Base-by-base conservation (phyloP, 805 yeast species). In the Candida ascalaphidarum region DNA sequence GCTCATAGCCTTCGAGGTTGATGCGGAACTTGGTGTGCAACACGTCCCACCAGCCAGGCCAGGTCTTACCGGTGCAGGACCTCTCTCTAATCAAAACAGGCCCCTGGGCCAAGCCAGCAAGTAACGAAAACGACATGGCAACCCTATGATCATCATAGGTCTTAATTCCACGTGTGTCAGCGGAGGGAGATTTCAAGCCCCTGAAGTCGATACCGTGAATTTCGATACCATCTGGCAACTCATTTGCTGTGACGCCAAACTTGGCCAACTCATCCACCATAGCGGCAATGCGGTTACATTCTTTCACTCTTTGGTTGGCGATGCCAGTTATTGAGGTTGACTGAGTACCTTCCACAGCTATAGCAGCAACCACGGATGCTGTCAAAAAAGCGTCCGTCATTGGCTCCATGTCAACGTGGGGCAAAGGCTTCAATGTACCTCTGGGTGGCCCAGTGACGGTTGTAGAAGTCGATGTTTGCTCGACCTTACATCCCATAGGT, bases 11-110 rank as follows among this genome's bases (percentile, higher is more conserved):
- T 44, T 76, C 81, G 21, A 92, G 54, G 8, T 55, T 44, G 15
- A 73, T 80, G 13, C 75, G 69, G 43, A 92, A 73, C 26, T 68
- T 58, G 27, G 81, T 70, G 49, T 77, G 86, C 37, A 92, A 63
- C 20, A 77, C 71, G 57, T 92, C 98, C 98, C 98, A 92, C 98
- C 98, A 92, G 21, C 96, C 97, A 13, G 98, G 98, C 98, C 98
- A 92, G 0, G 98, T 92, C 61, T 92, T 92, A 32, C 89, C 94
- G 2, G 96, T 94, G 50, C 96, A 85, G 15, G 81, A 73, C 57
- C 96, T 76, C 48, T 89, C 96, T 40, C 79, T 74, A 34, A 92
- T 75, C 38, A 76, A 62, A 1, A 81, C 89, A 1, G 82, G 77
- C 3, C 61, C 64, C 25, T 56, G 50, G 27, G 73, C 69, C 44